Evolutionary conservation across 352 stramenopile species (phyloP).

Genomic region (Saprolegnia diclina): DNA sequence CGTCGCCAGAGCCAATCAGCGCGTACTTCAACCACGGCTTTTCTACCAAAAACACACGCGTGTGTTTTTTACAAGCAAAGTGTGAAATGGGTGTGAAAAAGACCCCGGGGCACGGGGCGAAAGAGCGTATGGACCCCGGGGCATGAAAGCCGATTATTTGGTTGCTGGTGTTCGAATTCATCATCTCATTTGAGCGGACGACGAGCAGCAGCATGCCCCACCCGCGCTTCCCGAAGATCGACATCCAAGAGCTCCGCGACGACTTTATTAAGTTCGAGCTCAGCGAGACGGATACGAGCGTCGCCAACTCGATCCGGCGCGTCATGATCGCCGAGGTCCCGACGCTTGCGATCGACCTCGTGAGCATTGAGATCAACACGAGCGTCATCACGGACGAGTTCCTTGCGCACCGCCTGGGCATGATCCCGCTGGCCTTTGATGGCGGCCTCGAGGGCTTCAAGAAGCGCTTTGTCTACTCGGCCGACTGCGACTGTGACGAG

Average conservation of each 20-base stretch:
- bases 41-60: neutral
- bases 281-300: slow-evolving; percentile 93
- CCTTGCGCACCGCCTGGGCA: slow-evolving; percentile 94
- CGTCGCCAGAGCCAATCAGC: too few species aligned
- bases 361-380: slow-evolving; percentile 97
- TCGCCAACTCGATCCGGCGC: slow-evolving; percentile 95
- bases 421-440: slow-evolving; percentile 93
- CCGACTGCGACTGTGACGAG: slow-evolving; percentile 91
- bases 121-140: neutral
- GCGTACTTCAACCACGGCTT: neutral
- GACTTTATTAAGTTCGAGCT: slow-evolving; percentile 97
- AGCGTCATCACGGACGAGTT: slow-evolving; percentile 98
- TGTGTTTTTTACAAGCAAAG: too few species aligned
- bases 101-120: neutral
- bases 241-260: slow-evolving; percentile 91
- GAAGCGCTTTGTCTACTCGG: slow-evolving; percentile 86
- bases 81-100: neutral
- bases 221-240: slow-evolving; percentile 89
- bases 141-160: neutral
- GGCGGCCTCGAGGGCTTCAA: slow-evolving; percentile 83
- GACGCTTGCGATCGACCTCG: slow-evolving; percentile 98
- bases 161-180: slow-evolving; percentile 5
- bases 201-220: slow-evolving; percentile 58
- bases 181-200: slow-evolving; percentile 9
- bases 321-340: slow-evolving; percentile 98